Conservation (phyloP, 345 rosid species). For the Bruguiera sexangula region DNA sequence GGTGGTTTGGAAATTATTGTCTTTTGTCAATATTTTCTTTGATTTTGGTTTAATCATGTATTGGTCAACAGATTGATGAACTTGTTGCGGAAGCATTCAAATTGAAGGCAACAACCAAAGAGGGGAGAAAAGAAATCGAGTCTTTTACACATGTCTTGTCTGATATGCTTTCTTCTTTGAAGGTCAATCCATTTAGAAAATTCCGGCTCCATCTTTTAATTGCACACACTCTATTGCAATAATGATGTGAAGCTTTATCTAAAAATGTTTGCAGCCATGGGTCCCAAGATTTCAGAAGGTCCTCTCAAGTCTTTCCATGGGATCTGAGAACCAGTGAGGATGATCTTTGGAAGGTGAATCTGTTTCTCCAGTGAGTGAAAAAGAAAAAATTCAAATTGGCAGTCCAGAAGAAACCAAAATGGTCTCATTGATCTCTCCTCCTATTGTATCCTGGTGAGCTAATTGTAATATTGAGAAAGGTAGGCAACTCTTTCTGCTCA, state of each 20-base stretch:
- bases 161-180: no score
- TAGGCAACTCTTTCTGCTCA: conserved; percentile 44
- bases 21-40: background rate
- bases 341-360: conserved; percentile 23
- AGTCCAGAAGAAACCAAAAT: conserved; percentile 57
- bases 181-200: no score
- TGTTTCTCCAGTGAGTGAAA: conserved; percentile 25
- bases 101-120: conserved; percentile 2
- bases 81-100: conserved; percentile 67
- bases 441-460: conserved; percentile 84
- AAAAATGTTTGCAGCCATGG: conserved; percentile 71
- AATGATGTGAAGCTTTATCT: conserved; percentile 7
- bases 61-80: conserved; percentile 62
- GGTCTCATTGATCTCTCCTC: conserved; percentile 75
- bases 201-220: no score
- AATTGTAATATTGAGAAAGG: conserved; percentile 39
- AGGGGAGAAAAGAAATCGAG: no score
- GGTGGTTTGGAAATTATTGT: background rate
- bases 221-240: background rate
- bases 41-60: conserved; percentile 28
- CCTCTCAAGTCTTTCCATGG: conserved; percentile 23
- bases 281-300: conserved; percentile 55
- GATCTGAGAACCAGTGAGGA: conserved; percentile 24
- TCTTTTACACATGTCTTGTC: no score
- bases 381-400: conserved; percentile 38